Evolutionary conservation across 192 early-diverging fungal species (phyloP), one percentile per base, ranked within the genome.

Genomic region (Paraglomus brasilianum): DNA sequence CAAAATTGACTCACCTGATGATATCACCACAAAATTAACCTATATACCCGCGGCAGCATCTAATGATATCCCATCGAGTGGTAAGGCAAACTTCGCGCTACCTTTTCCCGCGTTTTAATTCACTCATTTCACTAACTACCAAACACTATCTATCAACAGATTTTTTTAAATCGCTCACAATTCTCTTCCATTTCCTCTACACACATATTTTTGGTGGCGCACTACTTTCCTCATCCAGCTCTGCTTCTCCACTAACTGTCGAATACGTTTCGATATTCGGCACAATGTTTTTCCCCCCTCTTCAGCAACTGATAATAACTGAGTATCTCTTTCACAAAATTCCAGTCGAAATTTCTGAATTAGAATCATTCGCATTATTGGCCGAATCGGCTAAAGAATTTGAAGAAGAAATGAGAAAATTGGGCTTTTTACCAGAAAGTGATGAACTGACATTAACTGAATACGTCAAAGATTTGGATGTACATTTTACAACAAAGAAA

Each of bases 401-500:
- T 46, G 75, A 80, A 30, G 58, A 70, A 10, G 73, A 75, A n/a
- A 74, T 80, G n/a, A 70, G 75, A 19, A 66, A 70, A 30, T 66
- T 80, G 72, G 78, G 73, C 8, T 47, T 62, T 64, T 62, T 52
- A 48, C 46, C 8, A 43, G 5, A 30, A 7, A 5, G 75, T 1
- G 52, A 74, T 9, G 70, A 61, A 1, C 21, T 45, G 9, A 72
- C 57, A 6, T 48, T 84, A 5, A 61, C 57, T 1, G 52, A 66
- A 1, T 84, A 81, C 76, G 85, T 82, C 5, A 62, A 72, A 17
- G 74, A 78, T 40, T 74, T 84, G 39, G 85, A 86, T 60, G 17
- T 75, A 1, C 81, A 81, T 39, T 82, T 82, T 52, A 81, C 82
- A 10, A 74, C 75, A 52, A 72, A 72, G 45, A 76, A 78, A 43